A percentile compares a stretch with the other conserved stretches of the same genome.
These are phyloP conservation scores for Achlya hypogyna DNA, from an alignment of 352 stramenopile species.

Conservation along the genomic window DNA sequence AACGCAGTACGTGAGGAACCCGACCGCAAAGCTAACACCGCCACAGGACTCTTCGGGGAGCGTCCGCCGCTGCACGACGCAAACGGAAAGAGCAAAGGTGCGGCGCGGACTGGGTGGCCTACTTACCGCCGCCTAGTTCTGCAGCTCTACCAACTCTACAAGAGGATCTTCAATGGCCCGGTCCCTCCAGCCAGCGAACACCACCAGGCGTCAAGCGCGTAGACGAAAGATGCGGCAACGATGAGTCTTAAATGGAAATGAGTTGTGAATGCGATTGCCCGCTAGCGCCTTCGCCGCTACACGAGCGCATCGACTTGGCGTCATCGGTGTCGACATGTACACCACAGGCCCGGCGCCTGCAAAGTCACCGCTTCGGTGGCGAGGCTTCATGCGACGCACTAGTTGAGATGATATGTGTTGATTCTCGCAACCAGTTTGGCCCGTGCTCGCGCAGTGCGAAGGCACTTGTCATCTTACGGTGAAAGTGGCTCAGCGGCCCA, in stretches of 20 bases:
- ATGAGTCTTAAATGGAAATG: too few species aligned
- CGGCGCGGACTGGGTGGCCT: not conserved
- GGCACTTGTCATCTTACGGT: too few species aligned
- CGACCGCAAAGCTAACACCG: not conserved
- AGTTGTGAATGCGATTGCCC: too few species aligned
- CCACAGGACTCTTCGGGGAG: conserved; percentile 6
- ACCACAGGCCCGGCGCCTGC: too few species aligned
- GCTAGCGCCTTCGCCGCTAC: not conserved
- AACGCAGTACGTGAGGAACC: conserved; percentile 42
- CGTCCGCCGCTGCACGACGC: not conserved
- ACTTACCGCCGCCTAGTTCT: not conserved
- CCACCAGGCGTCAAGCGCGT: not conserved
- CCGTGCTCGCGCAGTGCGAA: too few species aligned
- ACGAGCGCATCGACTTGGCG: not conserved
- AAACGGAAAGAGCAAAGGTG: not conserved
- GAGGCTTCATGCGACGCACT: too few species aligned
- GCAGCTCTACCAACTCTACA: conserved; percentile 18
- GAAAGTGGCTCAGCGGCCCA: too few species aligned
- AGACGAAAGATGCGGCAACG: too few species aligned
- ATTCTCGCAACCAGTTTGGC: too few species aligned
- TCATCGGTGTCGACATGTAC: not conserved
- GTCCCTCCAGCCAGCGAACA: not conserved
- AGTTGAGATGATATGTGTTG: too few species aligned
- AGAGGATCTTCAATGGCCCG: conserved; percentile 16
- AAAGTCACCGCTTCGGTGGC: too few species aligned